Conservation (phyloP, 331 rosid genomes). For the Saraca asoca region DNA sequence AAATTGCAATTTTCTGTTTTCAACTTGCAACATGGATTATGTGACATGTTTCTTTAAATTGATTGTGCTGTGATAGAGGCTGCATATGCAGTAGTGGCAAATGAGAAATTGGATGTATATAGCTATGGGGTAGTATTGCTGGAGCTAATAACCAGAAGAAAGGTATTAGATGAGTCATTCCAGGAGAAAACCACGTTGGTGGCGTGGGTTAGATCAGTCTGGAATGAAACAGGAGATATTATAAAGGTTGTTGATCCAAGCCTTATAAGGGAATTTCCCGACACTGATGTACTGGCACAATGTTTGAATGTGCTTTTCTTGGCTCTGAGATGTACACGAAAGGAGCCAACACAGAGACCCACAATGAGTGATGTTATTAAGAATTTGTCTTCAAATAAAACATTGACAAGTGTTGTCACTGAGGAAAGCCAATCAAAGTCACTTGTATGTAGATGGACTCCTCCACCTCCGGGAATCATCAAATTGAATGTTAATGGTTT, state of each 20-base stretch:
- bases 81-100: slow-evolving; percentile 53
- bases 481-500: too few species aligned
- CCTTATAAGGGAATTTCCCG: slow-evolving; percentile 46
- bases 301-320: slow-evolving; percentile 49
- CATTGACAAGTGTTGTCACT: too few species aligned
- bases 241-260: slow-evolving; percentile 58
- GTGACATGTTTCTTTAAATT: too few species aligned
- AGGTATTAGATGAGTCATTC: slow-evolving; percentile 56
- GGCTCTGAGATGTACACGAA: slow-evolving; percentile 70
- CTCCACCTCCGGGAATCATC: too few species aligned
- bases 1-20: slow-evolving; percentile 11
- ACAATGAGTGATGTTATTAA: slow-evolving; percentile 59
- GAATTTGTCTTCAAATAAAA: neutral
- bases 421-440: too few species aligned
- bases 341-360: slow-evolving; percentile 62
- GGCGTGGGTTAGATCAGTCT: slow-evolving; percentile 56
- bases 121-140: slow-evolving; percentile 85
- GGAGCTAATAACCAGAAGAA: slow-evolving; percentile 75
- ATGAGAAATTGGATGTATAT: slow-evolving; percentile 72
- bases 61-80: slow-evolving; percentile 50
- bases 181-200: slow-evolving; percentile 46
- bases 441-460: too few species aligned
- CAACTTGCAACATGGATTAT: neutral
- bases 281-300: slow-evolving; percentile 45
- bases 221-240: slow-evolving; percentile 50